phyloP scores from a whole-genome alignment of 2,329 filamentous ascomycete genomes.

The Trichoderma brevicompactum region DNA sequence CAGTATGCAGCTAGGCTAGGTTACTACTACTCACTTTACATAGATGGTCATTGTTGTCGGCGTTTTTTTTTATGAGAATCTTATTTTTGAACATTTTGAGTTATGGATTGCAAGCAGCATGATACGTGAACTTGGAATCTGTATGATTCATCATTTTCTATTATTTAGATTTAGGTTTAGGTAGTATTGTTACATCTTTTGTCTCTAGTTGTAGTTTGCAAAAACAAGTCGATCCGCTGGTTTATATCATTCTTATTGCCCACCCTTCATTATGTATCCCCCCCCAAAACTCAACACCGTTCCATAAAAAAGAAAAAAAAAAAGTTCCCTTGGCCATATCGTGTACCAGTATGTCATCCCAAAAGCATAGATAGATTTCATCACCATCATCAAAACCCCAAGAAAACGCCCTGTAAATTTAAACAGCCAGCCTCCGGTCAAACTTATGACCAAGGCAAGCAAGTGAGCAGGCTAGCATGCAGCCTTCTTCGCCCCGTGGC shows the following conservation, averaged over 20 bases:
- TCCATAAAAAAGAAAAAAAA: not conserved
- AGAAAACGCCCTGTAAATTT: not conserved
- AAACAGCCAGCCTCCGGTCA: not conserved
- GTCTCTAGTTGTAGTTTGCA: not conserved
- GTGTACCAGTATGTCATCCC: too few species aligned
- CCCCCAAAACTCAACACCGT: too few species aligned
- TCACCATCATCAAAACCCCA: not conserved
- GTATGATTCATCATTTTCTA: not conserved
- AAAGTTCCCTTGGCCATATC: too few species aligned
- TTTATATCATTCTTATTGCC: not conserved
- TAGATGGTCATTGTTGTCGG: not conserved
- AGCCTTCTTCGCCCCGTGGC: conserved; percentile 49
- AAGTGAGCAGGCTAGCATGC: not conserved
- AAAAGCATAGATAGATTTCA: not conserved
- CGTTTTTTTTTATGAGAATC: not conserved
- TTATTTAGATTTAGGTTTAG: not conserved
- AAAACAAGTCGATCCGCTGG: not conserved
- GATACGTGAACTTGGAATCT: not conserved
- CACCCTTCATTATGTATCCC: not conserved
- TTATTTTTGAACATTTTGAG: not conserved
- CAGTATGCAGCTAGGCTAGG: too few species aligned
- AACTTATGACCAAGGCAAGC: too few species aligned
- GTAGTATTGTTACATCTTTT: conserved; percentile 13
- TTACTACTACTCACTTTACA: conserved; percentile 2
- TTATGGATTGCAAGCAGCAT: too few species aligned